Conservation (phyloP, 768 basidiomycete genomes). For the Pleurotus platypus region DNA sequence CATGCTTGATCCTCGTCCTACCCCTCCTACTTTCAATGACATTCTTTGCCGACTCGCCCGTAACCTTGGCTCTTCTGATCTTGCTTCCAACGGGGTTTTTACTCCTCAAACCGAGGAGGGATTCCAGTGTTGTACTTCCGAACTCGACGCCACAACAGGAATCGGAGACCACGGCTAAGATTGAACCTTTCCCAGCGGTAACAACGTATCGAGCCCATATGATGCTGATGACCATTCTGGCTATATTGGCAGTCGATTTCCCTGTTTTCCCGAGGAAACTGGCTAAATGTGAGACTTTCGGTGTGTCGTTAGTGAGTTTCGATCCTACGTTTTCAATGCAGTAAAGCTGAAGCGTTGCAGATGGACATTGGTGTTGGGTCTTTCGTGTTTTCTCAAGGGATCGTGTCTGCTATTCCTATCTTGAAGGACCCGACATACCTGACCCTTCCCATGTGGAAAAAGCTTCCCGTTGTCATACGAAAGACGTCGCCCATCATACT, state of each 20-base stretch:
- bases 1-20: conserved; percentile 64
- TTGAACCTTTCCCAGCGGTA: conserved; percentile 67
- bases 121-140: conserved; percentile 46
- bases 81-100: conserved; percentile 41
- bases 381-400: conserved; percentile 94
- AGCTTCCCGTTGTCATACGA: conserved; percentile 44
- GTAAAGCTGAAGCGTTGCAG: conserved; percentile 33
- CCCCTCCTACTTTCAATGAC: conserved; percentile 87
- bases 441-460: conserved; percentile 42
- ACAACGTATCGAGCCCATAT: conserved; percentile 91
- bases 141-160: neutral
- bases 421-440: conserved; percentile 60
- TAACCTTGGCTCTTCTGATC: conserved; percentile 46
- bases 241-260: conserved; percentile 96
- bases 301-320: conserved; percentile 82
- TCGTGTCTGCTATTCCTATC: conserved; percentile 84
- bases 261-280: conserved; percentile 83
- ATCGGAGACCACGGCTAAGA: conserved; percentile 6
- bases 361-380: conserved; percentile 99
- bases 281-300: conserved; percentile 93
- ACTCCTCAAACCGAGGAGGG: conserved; percentile 37
- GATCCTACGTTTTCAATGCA: neutral
- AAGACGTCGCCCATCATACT: conserved; percentile 66
- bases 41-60: conserved; percentile 57
- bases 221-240: conserved; percentile 89